A percentile compares a stretch with the other conserved stretches of the same genome.
These are phyloP conservation scores for Musa beccarii DNA, from an alignment of 176 grass and related monocot species.

Conservation along the genomic window DNA sequence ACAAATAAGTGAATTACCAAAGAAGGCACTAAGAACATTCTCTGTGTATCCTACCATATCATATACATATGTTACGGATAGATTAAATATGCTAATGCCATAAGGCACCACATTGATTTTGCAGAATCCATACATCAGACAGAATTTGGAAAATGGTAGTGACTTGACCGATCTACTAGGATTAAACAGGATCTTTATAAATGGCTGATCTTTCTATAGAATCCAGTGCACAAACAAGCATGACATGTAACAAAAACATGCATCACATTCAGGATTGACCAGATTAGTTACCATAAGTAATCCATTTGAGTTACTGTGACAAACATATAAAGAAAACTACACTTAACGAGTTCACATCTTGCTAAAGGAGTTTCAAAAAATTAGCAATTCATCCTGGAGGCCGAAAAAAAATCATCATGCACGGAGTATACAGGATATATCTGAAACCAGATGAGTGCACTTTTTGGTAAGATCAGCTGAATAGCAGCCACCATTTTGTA, in stretches of 20 bases:
- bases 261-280: neutral
- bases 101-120: neutral
- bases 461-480: conserved; percentile 75
- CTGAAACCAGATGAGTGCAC: conserved; percentile 90
- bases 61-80: too few relatives aligned
- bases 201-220: neutral
- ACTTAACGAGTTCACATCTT: neutral
- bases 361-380: neutral
- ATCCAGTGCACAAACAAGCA: neutral
- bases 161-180: neutral
- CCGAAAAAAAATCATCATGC: conserved; percentile 9
- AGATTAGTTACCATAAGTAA: neutral
- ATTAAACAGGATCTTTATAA: neutral
- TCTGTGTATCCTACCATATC: too few relatives aligned
- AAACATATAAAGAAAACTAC: neutral
- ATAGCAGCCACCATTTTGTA: conserved; percentile 89
- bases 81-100: too few relatives aligned
- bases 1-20: neutral
- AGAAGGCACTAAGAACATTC: neutral
- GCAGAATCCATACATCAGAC: neutral
- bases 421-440: conserved; percentile 68
- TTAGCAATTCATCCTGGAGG: conserved; percentile 6
- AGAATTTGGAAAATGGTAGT: neutral
- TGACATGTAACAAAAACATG: neutral
- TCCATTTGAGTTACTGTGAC: neutral